A percentile compares a stretch with the other conserved stretches of the same genome.
These are phyloP conservation scores for Yarrowia osloensis DNA, from an alignment of 805 yeast genomes.

Conservation along the genomic window DNA sequence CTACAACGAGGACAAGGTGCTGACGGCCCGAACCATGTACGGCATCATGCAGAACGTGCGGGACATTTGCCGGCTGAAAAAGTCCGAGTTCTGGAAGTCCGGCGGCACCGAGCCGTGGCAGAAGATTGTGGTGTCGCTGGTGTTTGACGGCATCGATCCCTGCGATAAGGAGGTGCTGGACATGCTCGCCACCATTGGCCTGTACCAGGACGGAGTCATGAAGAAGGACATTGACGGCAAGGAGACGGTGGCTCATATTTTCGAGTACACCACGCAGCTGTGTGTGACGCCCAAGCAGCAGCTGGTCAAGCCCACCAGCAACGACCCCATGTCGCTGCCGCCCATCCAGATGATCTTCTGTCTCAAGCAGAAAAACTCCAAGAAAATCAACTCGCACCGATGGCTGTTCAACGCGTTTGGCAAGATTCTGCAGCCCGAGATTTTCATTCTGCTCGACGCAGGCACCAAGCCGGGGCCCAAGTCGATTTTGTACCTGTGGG, in stretches of 20 bases:
- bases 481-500: slow-evolving; percentile 61
- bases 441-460: slow-evolving; percentile 60
- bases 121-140: slow-evolving; percentile 62
- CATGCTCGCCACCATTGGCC: slow-evolving; percentile 63
- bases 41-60: slow-evolving; percentile 67
- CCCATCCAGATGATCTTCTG: slow-evolving; percentile 66
- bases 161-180: slow-evolving; percentile 65
- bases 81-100: slow-evolving; percentile 50
- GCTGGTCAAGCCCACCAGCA: slow-evolving; percentile 55
- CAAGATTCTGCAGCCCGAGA: slow-evolving; percentile 57
- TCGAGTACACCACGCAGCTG: slow-evolving; percentile 62
- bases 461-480: slow-evolving; percentile 65
- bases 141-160: slow-evolving; percentile 66
- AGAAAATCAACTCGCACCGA: slow-evolving; percentile 66
- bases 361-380: slow-evolving; percentile 61
- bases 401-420: slow-evolving; percentile 71
- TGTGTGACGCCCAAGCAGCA: slow-evolving; percentile 47
- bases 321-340: slow-evolving; percentile 50
- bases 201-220: slow-evolving; percentile 67
- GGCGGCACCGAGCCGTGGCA: slow-evolving; percentile 62
- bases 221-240: slow-evolving; percentile 60
- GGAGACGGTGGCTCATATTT: slow-evolving; percentile 64
- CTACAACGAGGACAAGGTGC: slow-evolving; percentile 66
- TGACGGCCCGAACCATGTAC: slow-evolving; percentile 61
- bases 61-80: slow-evolving; percentile 55